Evolutionary conservation across 257 asterid species (phyloP), one percentile per base, ranked within the genome.

Genomic region (Salvia rosmarinus): DNA sequence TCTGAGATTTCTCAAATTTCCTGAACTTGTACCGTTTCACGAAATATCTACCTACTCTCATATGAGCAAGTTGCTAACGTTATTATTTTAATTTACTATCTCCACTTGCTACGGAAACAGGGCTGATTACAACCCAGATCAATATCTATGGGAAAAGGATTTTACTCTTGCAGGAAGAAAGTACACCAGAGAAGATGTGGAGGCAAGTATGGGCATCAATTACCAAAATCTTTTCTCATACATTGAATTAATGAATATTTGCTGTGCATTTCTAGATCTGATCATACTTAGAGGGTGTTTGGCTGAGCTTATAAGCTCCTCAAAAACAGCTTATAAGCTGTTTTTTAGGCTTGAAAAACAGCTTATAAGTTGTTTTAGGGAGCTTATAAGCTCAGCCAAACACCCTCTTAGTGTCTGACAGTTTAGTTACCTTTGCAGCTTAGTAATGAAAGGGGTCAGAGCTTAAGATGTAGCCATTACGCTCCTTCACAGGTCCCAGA

Each of bases 151-250:
- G 99, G 98, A 89, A 80, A 89, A 85, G 61, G 89, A 89, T 67
- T 95, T 95, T 78, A 79, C 88, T 58, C 96, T 95, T 54, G 96
- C 87, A 3, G 96, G 95, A 67, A 84, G 89, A 66, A 89, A 84
- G 73, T 95, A 95, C 82, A 80, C 79, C 80, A 82, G 99, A 82
- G 84, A 83, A 84, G 99, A 95, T 81, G 68, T 95, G 84, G 98
- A 95, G 99, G 99, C 99, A 95, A 91, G 99, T 88, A 85, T 73
- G 97, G 95, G 75, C 88, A 86, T 82, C 81, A 71, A 75, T 81
- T 81, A 77, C 79, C 75, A 64, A 57, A 77, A 69, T 73, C 77
- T 81, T 62, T 9, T 72, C 77, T 65, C 17, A 58, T 64, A 20
- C 39, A 39, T 59, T 77, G 61, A 60, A 60, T 64, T 68, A 34